Conservation (phyloP, 306 rosid species). For the Castanospermum australe region DNA sequence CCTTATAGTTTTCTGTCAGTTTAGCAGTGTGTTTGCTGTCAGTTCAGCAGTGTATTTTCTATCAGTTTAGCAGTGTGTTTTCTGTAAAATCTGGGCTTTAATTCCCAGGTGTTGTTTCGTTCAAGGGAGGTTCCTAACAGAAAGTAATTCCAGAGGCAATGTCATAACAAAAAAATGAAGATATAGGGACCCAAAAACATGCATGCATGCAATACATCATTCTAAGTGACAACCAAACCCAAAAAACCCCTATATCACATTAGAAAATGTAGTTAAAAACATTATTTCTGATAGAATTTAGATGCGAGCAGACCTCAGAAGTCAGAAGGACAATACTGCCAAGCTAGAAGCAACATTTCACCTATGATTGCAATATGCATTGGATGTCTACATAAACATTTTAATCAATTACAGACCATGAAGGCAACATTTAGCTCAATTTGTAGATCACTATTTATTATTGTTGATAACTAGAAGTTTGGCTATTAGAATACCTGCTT, state of each 20-base stretch:
- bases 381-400: neutral
- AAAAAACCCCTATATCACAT: neutral
- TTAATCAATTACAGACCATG: neutral
- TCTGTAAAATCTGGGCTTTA: no score
- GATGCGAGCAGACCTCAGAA: conserved; percentile 4
- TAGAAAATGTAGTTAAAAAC: neutral
- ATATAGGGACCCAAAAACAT: neutral
- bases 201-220: neutral
- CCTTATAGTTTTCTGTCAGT: no score
- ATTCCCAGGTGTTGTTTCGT: no score
- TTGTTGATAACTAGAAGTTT: conserved; percentile 21
- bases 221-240: conserved; percentile 2
- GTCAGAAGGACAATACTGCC: conserved; percentile 9
- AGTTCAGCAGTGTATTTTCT: no score
- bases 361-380: neutral
- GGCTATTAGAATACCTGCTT: conserved; percentile 59
- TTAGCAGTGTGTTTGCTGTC: no score
- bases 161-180: neutral
- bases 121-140: no score
- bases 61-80: no score
- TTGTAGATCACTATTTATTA: neutral
- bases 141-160: neutral
- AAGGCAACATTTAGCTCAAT: conserved; percentile 10
- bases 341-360: conserved; percentile 17
- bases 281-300: conserved; percentile 8